phyloP scores from a whole-genome alignment of 352 stramenopile species.

The Phytophthora melonis region DNA sequence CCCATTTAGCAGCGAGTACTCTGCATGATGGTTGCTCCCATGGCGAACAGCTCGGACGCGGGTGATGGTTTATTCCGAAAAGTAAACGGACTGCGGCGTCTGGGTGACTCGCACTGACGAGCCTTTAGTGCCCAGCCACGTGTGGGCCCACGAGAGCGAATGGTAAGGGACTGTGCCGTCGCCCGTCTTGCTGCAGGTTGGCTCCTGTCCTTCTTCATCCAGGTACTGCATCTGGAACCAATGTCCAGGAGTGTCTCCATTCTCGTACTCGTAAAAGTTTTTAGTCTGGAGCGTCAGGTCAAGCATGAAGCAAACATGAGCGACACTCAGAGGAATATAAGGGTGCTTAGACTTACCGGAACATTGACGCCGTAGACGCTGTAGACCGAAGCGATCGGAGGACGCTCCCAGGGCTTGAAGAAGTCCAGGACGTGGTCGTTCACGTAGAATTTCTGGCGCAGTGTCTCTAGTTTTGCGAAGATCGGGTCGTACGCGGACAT shows the following conservation, averaged over 20 bases:
- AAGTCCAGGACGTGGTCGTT: slow-evolving; percentile 73
- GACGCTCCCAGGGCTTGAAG: slow-evolving; percentile 67
- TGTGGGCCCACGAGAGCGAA: slow-evolving; percentile 82
- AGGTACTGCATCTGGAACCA: slow-evolving; percentile 72
- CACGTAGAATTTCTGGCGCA: slow-evolving; percentile 73
- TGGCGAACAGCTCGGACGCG: slow-evolving; percentile 57
- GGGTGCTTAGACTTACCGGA: slow-evolving; percentile 42
- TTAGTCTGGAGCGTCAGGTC: slow-evolving; percentile 51
- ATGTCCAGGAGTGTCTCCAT: slow-evolving; percentile 53
- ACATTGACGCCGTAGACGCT: slow-evolving; percentile 83
- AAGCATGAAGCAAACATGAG: neutral
- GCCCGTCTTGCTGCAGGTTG: slow-evolving; percentile 76
- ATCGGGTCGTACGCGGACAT: slow-evolving; percentile 69
- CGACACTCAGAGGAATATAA: neutral
- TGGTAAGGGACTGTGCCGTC: slow-evolving; percentile 84
- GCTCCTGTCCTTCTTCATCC: slow-evolving; percentile 55
- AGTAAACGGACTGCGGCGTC: slow-evolving; percentile 78
- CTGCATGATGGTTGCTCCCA: slow-evolving; percentile 58
- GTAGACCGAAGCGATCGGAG: slow-evolving; percentile 80
- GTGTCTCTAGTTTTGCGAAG: slow-evolving; percentile 66
- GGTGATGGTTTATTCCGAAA: slow-evolving; percentile 64
- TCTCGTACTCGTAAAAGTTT: slow-evolving; percentile 78
- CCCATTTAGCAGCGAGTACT: slow-evolving; percentile 62
- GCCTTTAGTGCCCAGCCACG: slow-evolving; percentile 64
- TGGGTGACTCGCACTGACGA: slow-evolving; percentile 73